Percentiles rank a stretch among this genome's conserved stretches.
These are phyloP conservation scores for Gymnopilus junonius DNA, from an alignment of 768 basidiomycete genomes.

Conservation along the genomic window DNA sequence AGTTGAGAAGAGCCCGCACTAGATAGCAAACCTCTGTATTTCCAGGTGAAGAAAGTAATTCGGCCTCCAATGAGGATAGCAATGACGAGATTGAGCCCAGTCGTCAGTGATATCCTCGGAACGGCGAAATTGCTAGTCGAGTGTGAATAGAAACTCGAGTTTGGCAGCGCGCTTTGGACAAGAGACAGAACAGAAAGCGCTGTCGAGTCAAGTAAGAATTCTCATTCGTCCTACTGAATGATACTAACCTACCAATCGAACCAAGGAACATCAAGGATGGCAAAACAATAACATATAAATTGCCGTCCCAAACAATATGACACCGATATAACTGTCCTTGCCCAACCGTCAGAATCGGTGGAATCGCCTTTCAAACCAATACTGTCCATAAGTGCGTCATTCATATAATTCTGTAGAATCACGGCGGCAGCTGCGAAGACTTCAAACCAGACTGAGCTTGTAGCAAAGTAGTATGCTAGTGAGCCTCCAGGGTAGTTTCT, in stretches of 20 bases:
- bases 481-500: background rate
- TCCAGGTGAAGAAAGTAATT: background rate
- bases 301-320: background rate
- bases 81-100: background rate
- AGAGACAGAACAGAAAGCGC: background rate
- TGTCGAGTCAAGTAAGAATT: background rate
- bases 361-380: background rate
- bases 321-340: background rate
- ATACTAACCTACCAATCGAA: background rate
- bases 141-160: background rate
- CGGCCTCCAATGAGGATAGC: background rate
- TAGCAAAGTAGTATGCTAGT: background rate
- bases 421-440: background rate
- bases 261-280: background rate
- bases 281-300: background rate
- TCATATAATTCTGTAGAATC: background rate
- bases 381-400: background rate
- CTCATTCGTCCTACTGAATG: background rate
- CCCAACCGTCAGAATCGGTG: background rate
- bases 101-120: background rate
- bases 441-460: background rate
- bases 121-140: background rate
- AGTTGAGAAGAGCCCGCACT: background rate
- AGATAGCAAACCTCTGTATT: background rate
- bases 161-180: background rate